These are phyloP conservation scores for Xylaria arbuscula DNA, from an alignment of 2,329 filamentous ascomycete species.

Conservation along the genomic window DNA sequence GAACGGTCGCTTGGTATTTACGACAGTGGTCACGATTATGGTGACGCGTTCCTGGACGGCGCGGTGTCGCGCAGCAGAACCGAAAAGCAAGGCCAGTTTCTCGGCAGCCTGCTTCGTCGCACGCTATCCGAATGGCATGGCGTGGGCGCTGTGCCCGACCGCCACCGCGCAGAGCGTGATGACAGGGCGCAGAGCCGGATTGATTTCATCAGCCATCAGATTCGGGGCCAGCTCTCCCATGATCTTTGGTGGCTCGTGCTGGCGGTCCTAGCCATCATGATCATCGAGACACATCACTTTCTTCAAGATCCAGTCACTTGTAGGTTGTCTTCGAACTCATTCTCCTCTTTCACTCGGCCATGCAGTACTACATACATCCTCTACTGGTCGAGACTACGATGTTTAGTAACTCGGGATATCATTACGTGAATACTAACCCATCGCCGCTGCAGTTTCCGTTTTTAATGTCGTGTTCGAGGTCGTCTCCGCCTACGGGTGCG, in stretches of 20 bases:
- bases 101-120: constrained; percentile 41
- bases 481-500: constrained; percentile 68
- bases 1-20: constrained; percentile 67
- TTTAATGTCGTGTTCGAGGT: constrained; percentile 70
- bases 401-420: neutral
- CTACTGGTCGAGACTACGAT: neutral
- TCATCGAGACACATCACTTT: constrained; percentile 68
- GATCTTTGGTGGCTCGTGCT: constrained; percentile 74
- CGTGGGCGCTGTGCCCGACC: constrained; percentile 43
- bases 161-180: constrained; percentile 11
- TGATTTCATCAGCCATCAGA: constrained; percentile 65
- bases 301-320: constrained; percentile 61
- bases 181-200: constrained; percentile 54
- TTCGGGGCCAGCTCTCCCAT: constrained; percentile 70
- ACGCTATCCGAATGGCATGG: constrained; percentile 46
- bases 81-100: constrained; percentile 29
- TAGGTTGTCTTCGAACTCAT: constrained; percentile 11
- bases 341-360: neutral
- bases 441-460: constrained; percentile 54
- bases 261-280: constrained; percentile 68
- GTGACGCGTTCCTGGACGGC: constrained; percentile 36
- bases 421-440: neutral
- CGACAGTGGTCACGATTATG: constrained; percentile 38
- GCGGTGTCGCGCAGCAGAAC: constrained; percentile 37
- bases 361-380: neutral